Evolutionary conservation across 2,329 filamentous ascomycete genomes (phyloP).

Genomic region (Ophiostoma ips): DNA sequence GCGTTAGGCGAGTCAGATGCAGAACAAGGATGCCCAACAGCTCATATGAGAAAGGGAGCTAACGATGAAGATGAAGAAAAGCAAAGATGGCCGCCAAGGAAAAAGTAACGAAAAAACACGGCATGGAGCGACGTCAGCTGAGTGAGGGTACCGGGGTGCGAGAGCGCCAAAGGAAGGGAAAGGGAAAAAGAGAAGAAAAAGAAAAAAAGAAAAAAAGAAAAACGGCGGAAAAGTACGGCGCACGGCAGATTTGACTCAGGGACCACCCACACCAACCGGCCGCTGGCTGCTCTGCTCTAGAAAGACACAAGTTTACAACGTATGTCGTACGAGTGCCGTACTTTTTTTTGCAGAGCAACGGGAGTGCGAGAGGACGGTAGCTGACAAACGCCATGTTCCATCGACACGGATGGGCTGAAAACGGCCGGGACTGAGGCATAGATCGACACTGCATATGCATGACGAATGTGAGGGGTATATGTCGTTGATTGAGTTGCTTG

Average conservation of each 20-base stretch:
- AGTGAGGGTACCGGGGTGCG: neutral
- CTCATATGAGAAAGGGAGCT: too few relatives aligned
- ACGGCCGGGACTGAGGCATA: neutral
- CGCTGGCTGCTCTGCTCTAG: too few relatives aligned
- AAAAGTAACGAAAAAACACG: too few relatives aligned
- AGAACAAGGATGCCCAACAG: too few relatives aligned
- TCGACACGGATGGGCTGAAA: neutral
- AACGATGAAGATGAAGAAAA: too few relatives aligned
- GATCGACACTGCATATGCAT: neutral
- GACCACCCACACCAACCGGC: neutral
- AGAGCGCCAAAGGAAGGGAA: neutral
- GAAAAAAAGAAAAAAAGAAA: neutral
- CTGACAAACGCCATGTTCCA: neutral
- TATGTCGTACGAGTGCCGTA: too few relatives aligned
- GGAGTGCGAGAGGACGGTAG: too few relatives aligned
- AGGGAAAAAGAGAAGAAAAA: neutral
- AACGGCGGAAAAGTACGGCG: neutral
- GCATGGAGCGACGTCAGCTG: neutral
- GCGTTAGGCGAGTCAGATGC: too few relatives aligned
- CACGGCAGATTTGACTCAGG: neutral
- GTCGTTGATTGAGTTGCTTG: neutral
- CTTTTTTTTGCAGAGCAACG: too few relatives aligned
- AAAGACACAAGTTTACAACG: too few relatives aligned
- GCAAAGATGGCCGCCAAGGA: too few relatives aligned
- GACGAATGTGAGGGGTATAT: neutral